Evolutionary conservation across 2,329 filamentous ascomycete species (phyloP), one percentile per base, ranked within the genome.

Genomic region (Hypocrella siamensis): DNA sequence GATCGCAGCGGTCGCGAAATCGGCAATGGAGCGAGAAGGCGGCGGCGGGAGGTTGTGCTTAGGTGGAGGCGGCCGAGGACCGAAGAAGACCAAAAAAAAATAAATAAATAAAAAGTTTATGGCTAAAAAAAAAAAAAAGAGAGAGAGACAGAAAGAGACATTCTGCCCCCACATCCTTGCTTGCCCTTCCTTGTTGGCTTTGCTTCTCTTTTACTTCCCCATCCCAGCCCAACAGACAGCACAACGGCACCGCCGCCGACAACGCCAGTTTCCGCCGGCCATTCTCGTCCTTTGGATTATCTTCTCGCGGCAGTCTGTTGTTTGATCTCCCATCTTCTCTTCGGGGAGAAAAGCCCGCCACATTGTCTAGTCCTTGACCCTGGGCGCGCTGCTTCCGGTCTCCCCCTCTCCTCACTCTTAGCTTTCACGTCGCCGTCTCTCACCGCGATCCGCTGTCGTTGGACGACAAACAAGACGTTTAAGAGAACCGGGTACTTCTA

Each of bases 201-300:
- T 42, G 37, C 39, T 43, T 40, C 41, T 36, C 34, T 39, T 40
- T 38, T 42, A 42, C n/a, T 14, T 14, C 38, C 40, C 37, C 40
- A 43, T 36, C 39, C 40, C 37, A 40, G 41, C 43, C 42, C 39
- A 39, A 44, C 42, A 42, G 40, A 44, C 42, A 42, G 38, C 43
- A 39, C 41, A 39, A 45, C 42, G 42, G 43, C 42, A 45, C 41
- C 42, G 43, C 36, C 38, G 36, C 40, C 41, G 43, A 43, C 38
- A 37, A 41, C 40, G 40, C 40, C 40, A 35, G 40, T 40, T 42
- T 37, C 40, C 35, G 29, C 30, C 36, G n/a, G n/a, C 35, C 25
- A 29, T 30, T 34, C 35, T 35, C 31, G 11, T 16, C 9, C 27
- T 28, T 17, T 9, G 16, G 10, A n/a, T 22, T 17, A 17, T 15